These are phyloP conservation scores for Colletotrichum camelliae DNA, from an alignment of 2,329 filamentous ascomycete species.

Conservation along the genomic window DNA sequence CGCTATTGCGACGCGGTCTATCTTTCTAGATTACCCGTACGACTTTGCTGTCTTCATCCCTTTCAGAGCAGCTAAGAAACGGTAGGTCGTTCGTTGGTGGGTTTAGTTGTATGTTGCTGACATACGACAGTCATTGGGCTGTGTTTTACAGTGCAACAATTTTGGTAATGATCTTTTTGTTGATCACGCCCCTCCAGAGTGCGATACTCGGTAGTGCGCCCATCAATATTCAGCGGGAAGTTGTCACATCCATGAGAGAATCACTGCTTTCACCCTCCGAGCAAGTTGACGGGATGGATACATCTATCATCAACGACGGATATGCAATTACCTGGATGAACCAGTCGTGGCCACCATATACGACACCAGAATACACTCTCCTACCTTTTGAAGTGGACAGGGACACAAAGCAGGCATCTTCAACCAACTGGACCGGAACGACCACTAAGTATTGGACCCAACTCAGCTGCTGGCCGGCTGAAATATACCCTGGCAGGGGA, in stretches of 20 bases:
- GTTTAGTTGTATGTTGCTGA: too few species aligned
- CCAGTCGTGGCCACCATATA: conserved; percentile 49
- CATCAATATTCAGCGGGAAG: conserved; percentile 30
- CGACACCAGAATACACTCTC: conserved; percentile 43
- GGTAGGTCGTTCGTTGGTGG: too few species aligned
- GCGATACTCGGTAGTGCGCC: conserved; percentile 53
- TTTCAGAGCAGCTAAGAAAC: conserved; percentile 29
- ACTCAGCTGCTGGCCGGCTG: conserved; percentile 41
- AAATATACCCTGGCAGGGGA: too few species aligned
- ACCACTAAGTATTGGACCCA: conserved; percentile 40
- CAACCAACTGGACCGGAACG: conserved; percentile 30
- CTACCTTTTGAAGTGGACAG: conserved; percentile 42
- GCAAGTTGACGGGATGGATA: conserved; percentile 31
- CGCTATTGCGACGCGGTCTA: conserved; percentile 45
- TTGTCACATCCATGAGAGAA: too few species aligned
- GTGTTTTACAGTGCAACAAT: conserved; percentile 53
- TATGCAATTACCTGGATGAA: conserved; percentile 53
- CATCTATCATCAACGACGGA: conserved; percentile 44
- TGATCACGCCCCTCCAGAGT: conserved; percentile 59
- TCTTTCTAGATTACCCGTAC: conserved; percentile 59
- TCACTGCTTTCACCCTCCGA: too few species aligned
- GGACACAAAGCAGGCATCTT: background rate
- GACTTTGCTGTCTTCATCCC: conserved; percentile 40
- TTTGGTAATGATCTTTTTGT: conserved; percentile 59
- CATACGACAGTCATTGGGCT: conserved; percentile 61